Percentiles rank a stretch among this genome's conserved stretches.
Evolutionary conservation across 352 stramenopile species (phyloP).

Genomic region (Phytophthora tubulina): DNA sequence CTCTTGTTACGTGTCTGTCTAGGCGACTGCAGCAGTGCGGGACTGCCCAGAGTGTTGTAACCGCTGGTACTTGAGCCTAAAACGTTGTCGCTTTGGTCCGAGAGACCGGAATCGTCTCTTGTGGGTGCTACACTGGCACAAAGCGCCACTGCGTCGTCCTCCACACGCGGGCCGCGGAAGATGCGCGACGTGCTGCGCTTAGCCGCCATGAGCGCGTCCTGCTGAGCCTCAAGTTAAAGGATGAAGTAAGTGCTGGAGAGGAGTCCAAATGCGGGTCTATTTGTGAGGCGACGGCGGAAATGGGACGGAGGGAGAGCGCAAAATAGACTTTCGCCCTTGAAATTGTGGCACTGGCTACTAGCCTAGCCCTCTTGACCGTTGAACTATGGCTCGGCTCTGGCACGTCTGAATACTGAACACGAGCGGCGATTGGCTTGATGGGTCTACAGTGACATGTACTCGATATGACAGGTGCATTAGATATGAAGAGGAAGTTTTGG

Average conservation of each 20-base stretch:
- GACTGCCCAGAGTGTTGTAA: constrained; percentile 51
- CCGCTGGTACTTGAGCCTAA: constrained; percentile 29
- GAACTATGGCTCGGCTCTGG: not conserved
- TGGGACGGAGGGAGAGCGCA: constrained; percentile 28
- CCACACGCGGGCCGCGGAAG: constrained; percentile 61
- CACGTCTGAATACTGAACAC: constrained; percentile 1
- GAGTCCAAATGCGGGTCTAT: constrained; percentile 25
- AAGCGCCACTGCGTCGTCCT: constrained; percentile 57
- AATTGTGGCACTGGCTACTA: constrained; percentile 4
- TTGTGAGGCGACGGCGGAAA: constrained; percentile 22
- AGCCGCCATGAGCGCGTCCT: constrained; percentile 30
- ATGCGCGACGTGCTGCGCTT: constrained; percentile 51
- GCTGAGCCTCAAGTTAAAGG: not conserved
- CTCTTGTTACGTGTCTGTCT: constrained; percentile 21
- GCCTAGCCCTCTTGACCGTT: constrained; percentile 13
- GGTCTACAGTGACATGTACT: not conserved
- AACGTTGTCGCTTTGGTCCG: constrained; percentile 35
- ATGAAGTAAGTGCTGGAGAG: not conserved
- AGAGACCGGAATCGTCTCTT: constrained; percentile 24
- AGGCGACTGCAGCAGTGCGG: constrained; percentile 44
- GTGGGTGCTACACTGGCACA: constrained; percentile 31
- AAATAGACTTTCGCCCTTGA: constrained; percentile 29
- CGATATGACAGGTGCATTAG: not conserved
- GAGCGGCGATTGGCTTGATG: constrained; percentile 13
- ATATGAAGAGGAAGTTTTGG: not conserved